Evolutionary conservation across 306 rosid genomes (phyloP).

Genomic region (Sindora glabra): DNA sequence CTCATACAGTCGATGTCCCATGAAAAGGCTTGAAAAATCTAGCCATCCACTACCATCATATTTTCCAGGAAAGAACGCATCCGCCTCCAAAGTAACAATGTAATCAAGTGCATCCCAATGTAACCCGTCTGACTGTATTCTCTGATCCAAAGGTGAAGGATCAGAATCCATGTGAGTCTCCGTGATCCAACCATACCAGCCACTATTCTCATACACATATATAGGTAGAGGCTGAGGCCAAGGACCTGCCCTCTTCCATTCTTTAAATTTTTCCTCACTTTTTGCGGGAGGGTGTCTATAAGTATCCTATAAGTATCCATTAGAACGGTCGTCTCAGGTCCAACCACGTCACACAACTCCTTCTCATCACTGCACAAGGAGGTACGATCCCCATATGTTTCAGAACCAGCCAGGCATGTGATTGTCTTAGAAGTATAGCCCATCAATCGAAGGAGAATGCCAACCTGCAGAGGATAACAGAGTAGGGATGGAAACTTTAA

Average conservation of each 20-base stretch:
- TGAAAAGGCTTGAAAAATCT: conserved; percentile 88
- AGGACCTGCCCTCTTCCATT: conserved; percentile 94
- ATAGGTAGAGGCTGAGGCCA: conserved; percentile 99
- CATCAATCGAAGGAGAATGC: conserved; percentile 85
- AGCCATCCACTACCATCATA: conserved; percentile 93
- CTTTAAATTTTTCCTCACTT: conserved; percentile 57
- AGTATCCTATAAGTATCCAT: conserved; percentile 27
- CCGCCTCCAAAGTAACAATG: conserved; percentile 85
- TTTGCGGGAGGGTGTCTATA: conserved; percentile 48
- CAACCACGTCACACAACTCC: conserved; percentile 69
- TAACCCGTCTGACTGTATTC: conserved; percentile 80
- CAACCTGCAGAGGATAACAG: conserved; percentile 47
- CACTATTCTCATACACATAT: conserved; percentile 88
- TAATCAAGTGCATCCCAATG: conserved; percentile 97
- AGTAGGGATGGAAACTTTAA: background rate
- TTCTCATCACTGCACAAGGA: conserved; percentile 82
- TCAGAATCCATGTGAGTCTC: conserved; percentile 72
- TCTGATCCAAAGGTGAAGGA: conserved; percentile 69
- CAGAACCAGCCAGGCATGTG: conserved; percentile 81
- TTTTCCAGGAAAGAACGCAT: conserved; percentile 91
- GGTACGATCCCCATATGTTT: conserved; percentile 89
- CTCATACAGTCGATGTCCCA: conserved; percentile 92
- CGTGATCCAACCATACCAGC: conserved; percentile 98
- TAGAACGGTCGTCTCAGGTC: conserved; percentile 76
- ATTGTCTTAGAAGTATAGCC: conserved; percentile 94